Evolutionary conservation across 306 rosid species (phyloP).

Genomic region (Arachis stenosperma): DNA sequence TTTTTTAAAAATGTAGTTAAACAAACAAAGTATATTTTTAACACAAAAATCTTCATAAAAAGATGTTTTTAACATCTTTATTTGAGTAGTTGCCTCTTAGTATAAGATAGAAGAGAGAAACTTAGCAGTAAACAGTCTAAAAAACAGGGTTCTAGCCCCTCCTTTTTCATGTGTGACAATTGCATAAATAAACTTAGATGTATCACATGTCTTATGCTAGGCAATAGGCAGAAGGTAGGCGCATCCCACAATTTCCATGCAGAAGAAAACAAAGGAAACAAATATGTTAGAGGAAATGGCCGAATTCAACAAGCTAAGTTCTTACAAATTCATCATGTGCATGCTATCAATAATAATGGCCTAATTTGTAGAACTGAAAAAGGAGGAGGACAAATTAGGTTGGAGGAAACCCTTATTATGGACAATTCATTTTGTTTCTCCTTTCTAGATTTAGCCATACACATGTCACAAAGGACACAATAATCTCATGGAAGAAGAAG

Average conservation of each 20-base stretch:
- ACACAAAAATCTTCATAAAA: too few species aligned
- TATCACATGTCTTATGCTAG: not conserved
- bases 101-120: too few species aligned
- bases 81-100: too few species aligned
- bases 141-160: too few species aligned
- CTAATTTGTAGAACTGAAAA: slow-evolving; percentile 2
- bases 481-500: not conserved
- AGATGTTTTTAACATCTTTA: too few species aligned
- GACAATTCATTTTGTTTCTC: not conserved
- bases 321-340: not conserved
- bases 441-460: not conserved
- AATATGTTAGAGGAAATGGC: not conserved
- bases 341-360: not conserved
- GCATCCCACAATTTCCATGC: not conserved
- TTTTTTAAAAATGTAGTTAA: too few species aligned
- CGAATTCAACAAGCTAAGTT: not conserved
- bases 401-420: slow-evolving; percentile 3
- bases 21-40: too few species aligned
- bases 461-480: not conserved
- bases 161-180: not conserved
- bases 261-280: not conserved
- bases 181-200: not conserved
- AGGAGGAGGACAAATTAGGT: not conserved
- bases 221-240: not conserved
- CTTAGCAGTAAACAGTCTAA: too few species aligned